Conservation (phyloP, 768 basidiomycete species). For the Chalciporus pseudorubinellus region DNA sequence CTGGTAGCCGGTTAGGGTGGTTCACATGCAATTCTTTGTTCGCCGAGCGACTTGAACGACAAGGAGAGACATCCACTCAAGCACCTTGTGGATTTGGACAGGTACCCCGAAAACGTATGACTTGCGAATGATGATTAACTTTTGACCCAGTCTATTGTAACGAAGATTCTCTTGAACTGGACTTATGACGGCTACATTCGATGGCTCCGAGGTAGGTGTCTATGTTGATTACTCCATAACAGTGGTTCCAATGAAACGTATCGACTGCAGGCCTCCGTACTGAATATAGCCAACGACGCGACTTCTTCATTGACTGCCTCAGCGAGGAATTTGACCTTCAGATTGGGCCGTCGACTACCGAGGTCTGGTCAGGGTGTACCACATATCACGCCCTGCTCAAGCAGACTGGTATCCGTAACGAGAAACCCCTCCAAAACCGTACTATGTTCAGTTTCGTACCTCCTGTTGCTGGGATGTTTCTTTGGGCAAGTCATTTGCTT, state of each 20-base stretch:
- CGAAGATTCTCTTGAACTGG: constrained; percentile 64
- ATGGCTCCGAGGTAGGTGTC: constrained; percentile 63
- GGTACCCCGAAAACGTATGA: no score
- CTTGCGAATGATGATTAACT: no score
- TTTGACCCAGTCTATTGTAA: constrained; percentile 54
- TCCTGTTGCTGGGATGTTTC: constrained; percentile 82
- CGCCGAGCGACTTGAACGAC: constrained; percentile 70
- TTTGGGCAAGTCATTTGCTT: constrained; percentile 49
- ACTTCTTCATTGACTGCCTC: constrained; percentile 64
- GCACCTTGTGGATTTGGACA: constrained; percentile 64
- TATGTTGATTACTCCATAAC: not conserved
- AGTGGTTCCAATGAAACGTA: not conserved
- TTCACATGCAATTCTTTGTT: constrained; percentile 76
- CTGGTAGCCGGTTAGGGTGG: constrained; percentile 77
- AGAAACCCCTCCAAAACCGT: constrained; percentile 38
- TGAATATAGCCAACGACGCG: constrained; percentile 58
- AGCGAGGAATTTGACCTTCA: constrained; percentile 60
- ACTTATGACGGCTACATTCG: constrained; percentile 67
- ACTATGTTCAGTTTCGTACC: constrained; percentile 67
- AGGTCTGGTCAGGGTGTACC: constrained; percentile 37
- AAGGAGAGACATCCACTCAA: constrained; percentile 66
- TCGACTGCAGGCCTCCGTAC: constrained; percentile 42
- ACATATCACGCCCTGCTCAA: constrained; percentile 48
- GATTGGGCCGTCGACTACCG: constrained; percentile 27
- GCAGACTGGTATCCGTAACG: constrained; percentile 29